Evolutionary conservation across 2,329 filamentous ascomycete species (phyloP).

Genomic region (Stachybotrys chartarum): DNA sequence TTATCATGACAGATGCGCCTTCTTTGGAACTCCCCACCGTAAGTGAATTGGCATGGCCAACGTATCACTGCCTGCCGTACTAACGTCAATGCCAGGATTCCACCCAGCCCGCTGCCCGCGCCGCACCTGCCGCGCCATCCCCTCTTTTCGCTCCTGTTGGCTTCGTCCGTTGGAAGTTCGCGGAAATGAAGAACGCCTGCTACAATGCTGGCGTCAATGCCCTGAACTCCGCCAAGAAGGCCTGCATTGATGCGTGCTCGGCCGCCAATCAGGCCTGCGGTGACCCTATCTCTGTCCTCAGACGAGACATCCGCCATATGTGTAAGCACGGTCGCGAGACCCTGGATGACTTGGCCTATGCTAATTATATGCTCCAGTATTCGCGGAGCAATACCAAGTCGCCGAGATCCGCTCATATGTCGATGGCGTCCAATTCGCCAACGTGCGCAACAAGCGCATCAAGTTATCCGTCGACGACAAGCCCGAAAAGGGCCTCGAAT

Average conservation of each 20-base stretch:
- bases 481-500: neutral
- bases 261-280: neutral
- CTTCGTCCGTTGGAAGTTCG: neutral
- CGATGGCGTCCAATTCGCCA: constrained; percentile 2
- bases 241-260: neutral
- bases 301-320: neutral
- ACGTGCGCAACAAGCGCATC: constrained; percentile 18
- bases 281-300: neutral
- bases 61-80: no score
- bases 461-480: constrained; percentile 12
- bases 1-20: constrained; percentile 1
- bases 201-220: neutral
- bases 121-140: no score
- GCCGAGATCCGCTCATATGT: constrained; percentile 15
- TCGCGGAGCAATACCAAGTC: constrained; percentile 7
- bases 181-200: neutral
- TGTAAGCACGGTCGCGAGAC: neutral
- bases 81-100: neutral
- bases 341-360: neutral
- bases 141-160: neutral
- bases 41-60: neutral
- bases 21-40: neutral
- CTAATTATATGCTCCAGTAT: neutral
- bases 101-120: neutral
- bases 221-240: neutral